Evolutionary conservation across 2,329 filamentous ascomycete genomes (phyloP), one percentile per base, ranked within the genome.

Genomic region (Nothophoma quercina): DNA sequence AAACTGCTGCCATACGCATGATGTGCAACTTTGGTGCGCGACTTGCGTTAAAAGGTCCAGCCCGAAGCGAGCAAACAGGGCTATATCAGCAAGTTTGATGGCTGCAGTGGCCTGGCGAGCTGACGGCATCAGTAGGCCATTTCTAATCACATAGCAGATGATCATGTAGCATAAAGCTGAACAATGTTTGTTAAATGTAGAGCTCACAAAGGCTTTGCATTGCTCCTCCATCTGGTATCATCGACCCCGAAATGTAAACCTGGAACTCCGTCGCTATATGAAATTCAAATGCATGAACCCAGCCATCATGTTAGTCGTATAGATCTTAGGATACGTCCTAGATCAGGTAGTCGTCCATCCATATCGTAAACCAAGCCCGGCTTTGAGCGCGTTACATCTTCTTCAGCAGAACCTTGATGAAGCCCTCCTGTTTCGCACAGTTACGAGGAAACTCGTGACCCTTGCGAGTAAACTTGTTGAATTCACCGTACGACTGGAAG

Each of bases 361-460:
- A 1, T 29, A 10, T 12, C 23, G 13, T 7, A n/a, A 21, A 29
- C 23, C 25, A 29, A 9, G 10, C 15, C 16, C 13, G 8, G 18
- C 25, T 12, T 28, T 2, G 13, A 33, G 33, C 5, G 2, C 45
- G 25, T 23, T 26, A 52, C 25, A 52, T 33, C 43, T 38, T 56
- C 26, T 55, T 55, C 28, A 67, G 47, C 4, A 67, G 18, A 7
- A 55, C 45, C 10, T 45, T 60, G 30, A 69, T 56, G 45, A 65
- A 65, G 0, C 65, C 62, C 15, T 62, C 59, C 5, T 58, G 38
- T 51, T 70, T 71, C 1, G 68, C 66, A 10, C 39, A 51, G 5
- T 54, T 36, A 23, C 44, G 60, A 1, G 64, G 63, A 19, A 67
- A 68, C 7, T 28, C 40, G 6, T 63, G 58, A 1, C 56, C 53